Evolutionary conservation across 345 rosid species (phyloP).

Genomic region (Eucalyptus cloeziana): DNA sequence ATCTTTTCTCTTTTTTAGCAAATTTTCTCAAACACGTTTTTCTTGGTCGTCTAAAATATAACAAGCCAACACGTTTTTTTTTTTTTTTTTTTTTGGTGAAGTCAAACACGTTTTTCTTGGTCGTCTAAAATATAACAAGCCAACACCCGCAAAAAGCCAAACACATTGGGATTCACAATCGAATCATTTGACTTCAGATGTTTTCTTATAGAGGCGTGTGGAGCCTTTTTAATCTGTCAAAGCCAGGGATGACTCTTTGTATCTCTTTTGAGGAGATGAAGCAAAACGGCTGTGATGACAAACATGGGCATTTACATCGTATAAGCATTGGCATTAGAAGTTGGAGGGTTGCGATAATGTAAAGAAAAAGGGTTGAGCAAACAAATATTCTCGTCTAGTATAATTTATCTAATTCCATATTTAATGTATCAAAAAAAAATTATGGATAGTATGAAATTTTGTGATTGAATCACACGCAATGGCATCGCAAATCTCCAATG

Average conservation of each 20-base stretch:
- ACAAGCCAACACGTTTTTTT: neutral
- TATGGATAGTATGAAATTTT: fast-evolving
- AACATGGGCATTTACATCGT: neutral
- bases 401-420: neutral
- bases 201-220: neutral
- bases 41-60: neutral
- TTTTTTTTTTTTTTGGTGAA: too few species aligned
- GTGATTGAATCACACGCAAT: neutral
- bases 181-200: neutral
- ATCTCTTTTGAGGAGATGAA: neutral
- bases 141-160: neutral
- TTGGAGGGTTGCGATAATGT: neutral
- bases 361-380: neutral
- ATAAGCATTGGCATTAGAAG: neutral
- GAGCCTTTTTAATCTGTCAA: neutral
- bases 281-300: neutral
- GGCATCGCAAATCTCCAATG: neutral
- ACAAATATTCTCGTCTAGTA: neutral
- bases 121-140: neutral
- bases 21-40: neutral
- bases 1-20: neutral
- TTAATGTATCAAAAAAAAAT: neutral
- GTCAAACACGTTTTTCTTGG: neutral
- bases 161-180: neutral
- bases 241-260: neutral